Evolutionary conservation across 495 filamentous ascomycete genomes (phyloP).

Genomic region (Hyaloscypha variabilis): DNA sequence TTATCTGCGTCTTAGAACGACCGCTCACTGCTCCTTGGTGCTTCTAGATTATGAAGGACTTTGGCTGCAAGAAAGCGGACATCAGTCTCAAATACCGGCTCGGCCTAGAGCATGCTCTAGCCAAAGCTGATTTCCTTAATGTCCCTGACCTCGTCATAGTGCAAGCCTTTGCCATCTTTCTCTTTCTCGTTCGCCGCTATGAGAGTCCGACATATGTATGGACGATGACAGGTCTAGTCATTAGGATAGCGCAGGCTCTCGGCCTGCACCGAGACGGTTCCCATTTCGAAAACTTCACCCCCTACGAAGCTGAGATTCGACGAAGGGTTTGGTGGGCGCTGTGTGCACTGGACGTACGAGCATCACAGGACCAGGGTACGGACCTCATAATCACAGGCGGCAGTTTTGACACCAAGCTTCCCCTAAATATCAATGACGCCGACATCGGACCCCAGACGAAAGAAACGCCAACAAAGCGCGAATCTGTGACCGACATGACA

Average conservation of each 20-base stretch:
- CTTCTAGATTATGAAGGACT: conserved; percentile 45
- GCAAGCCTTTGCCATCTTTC: conserved; percentile 52
- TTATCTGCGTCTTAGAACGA: no score
- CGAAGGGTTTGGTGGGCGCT: conserved; percentile 84
- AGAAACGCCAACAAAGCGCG: conserved; percentile 57
- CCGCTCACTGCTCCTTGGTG: no score
- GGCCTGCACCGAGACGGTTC: conserved; percentile 76
- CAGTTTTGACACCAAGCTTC: conserved; percentile 72
- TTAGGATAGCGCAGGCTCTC: conserved; percentile 76
- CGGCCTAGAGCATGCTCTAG: conserved; percentile 55
- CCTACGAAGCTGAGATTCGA: conserved; percentile 82
- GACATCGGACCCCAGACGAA: conserved; percentile 66
- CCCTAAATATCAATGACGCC: conserved; percentile 77
- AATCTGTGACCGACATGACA: conserved; percentile 73
- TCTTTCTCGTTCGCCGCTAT: conserved; percentile 48
- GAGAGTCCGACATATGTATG: conserved; percentile 49
- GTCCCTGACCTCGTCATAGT: conserved; percentile 42
- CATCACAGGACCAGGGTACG: conserved; percentile 82
- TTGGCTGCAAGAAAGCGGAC: conserved; percentile 51
- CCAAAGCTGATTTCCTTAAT: conserved; percentile 56
- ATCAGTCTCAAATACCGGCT: conserved; percentile 55
- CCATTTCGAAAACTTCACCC: conserved; percentile 62
- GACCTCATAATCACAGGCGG: conserved; percentile 69
- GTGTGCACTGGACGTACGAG: conserved; percentile 70
- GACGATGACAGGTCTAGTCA: conserved; percentile 68